A percentile compares a stretch with the other conserved stretches of the same genome.
phyloP scores from a whole-genome alignment of 2,329 filamentous ascomycete genomes.

The Alternaria triticina region DNA sequence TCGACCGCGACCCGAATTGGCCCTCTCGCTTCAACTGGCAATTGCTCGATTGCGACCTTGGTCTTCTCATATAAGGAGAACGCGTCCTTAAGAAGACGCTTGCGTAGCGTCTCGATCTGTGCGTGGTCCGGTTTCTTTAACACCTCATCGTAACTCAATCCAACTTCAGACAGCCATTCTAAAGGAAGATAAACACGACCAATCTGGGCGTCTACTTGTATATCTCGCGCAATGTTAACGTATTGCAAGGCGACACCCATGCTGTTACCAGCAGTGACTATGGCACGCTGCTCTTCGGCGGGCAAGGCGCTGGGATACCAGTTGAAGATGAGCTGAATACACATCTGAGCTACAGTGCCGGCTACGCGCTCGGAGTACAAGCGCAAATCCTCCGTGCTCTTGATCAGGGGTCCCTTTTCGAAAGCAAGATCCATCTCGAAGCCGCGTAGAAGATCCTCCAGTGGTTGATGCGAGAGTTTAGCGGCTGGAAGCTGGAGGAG shows the following conservation, averaged over 20 bases:
- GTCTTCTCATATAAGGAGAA: constrained; percentile 66
- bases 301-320: constrained; percentile 54
- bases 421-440: constrained; percentile 74
- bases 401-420: constrained; percentile 58
- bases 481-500: constrained; percentile 65
- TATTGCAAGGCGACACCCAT: constrained; percentile 81
- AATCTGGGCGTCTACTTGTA: constrained; percentile 69
- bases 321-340: constrained; percentile 69
- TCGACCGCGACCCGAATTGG: constrained; percentile 74
- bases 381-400: constrained; percentile 64
- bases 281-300: constrained; percentile 44
- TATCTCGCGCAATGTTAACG: constrained; percentile 77
- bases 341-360: constrained; percentile 73
- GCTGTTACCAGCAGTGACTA: constrained; percentile 63
- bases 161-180: constrained; percentile 66
- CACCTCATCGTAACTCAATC: constrained; percentile 61
- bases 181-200: constrained; percentile 72
- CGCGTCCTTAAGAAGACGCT: constrained; percentile 64
- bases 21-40: constrained; percentile 66
- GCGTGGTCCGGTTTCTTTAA: constrained; percentile 57
- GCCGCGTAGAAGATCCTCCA: constrained; percentile 70
- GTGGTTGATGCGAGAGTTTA: constrained; percentile 63
- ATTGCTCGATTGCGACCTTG: constrained; percentile 62
- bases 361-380: constrained; percentile 72
- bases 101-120: constrained; percentile 59